A percentile compares a stretch with the other conserved stretches of the same genome.
phyloP scores from a whole-genome alignment of 768 basidiomycete species.

The Termitomyces heimii region DNA sequence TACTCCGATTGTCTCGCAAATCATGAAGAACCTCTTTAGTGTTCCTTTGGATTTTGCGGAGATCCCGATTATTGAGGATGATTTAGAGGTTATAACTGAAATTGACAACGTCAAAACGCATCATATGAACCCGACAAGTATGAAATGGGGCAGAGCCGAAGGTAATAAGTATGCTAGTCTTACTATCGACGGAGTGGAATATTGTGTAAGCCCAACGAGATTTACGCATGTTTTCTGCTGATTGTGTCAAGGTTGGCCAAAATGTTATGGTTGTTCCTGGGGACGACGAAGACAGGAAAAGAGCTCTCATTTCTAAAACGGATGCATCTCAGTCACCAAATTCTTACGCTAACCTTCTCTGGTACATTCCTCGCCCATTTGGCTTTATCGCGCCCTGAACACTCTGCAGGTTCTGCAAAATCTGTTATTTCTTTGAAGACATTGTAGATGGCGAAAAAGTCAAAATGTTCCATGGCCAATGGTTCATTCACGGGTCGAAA shows the following conservation, averaged over 20 bases:
- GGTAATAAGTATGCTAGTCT: slow-evolving; percentile 38
- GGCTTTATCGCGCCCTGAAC: background rate
- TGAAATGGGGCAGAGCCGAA: slow-evolving; percentile 24
- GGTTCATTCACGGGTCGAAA: slow-evolving; percentile 62
- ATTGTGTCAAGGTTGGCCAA: slow-evolving; percentile 46
- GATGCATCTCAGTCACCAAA: slow-evolving; percentile 45
- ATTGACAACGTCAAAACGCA: slow-evolving; percentile 23
- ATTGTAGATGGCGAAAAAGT: slow-evolving; percentile 12
- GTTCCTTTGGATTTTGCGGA: slow-evolving; percentile 36
- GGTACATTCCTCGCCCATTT: slow-evolving; percentile 36
- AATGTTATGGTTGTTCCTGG: slow-evolving; percentile 60
- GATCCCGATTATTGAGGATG: slow-evolving; percentile 21
- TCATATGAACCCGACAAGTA: slow-evolving; percentile 25
- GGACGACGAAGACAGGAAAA: slow-evolving; percentile 33
- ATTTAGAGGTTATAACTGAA: slow-evolving; percentile 19
- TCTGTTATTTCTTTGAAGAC: slow-evolving; percentile 56
- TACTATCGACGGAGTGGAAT: slow-evolving; percentile 50
- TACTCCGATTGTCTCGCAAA: slow-evolving; percentile 40
- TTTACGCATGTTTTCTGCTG: background rate
- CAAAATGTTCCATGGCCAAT: slow-evolving; percentile 66
- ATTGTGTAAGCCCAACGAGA: slow-evolving; percentile 34
- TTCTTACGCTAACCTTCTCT: slow-evolving; percentile 48
- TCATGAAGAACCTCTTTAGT: slow-evolving; percentile 42
- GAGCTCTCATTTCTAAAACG: slow-evolving; percentile 33
- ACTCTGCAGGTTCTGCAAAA: slow-evolving; percentile 58